These are phyloP conservation scores for Aureobasidium sp. DNA, from an alignment of 2,329 filamentous ascomycete genomes.

Conservation along the genomic window DNA sequence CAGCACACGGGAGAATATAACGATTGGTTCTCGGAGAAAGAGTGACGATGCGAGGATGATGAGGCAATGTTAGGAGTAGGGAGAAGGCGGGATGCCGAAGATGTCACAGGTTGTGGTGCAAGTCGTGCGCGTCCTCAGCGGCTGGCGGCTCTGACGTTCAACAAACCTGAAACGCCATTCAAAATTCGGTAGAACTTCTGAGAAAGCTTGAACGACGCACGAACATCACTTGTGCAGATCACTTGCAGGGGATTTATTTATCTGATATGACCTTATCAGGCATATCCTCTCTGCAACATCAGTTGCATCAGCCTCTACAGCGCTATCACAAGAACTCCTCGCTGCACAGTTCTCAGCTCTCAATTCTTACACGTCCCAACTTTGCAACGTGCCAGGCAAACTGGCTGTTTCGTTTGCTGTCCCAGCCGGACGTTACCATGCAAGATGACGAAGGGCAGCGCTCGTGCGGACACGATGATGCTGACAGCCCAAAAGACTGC, in stretches of 20 bases:
- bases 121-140: not conserved
- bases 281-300: not conserved
- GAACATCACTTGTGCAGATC: not conserved
- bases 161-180: conserved; percentile 7
- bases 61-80: not conserved
- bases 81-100: not conserved
- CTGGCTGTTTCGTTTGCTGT: not conserved
- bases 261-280: not conserved
- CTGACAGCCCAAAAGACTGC: not conserved
- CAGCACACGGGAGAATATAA: not conserved
- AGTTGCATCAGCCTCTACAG: not conserved
- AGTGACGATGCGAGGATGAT: not conserved
- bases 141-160: not conserved
- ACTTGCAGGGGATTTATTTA: not conserved
- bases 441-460: conserved; percentile 1
- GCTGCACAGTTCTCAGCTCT: not conserved
- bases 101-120: conserved; percentile 6
- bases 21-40: not conserved
- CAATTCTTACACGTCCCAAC: not conserved
- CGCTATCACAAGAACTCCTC: not conserved
- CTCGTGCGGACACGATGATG: conserved; percentile 6
- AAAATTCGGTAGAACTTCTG: not conserved
- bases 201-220: conserved; percentile 12
- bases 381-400: not conserved
- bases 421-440: not conserved